Evolutionary conservation across 345 rosid genomes (phyloP), one percentile per base, ranked within the genome.

Genomic region (Geranium brycei): DNA sequence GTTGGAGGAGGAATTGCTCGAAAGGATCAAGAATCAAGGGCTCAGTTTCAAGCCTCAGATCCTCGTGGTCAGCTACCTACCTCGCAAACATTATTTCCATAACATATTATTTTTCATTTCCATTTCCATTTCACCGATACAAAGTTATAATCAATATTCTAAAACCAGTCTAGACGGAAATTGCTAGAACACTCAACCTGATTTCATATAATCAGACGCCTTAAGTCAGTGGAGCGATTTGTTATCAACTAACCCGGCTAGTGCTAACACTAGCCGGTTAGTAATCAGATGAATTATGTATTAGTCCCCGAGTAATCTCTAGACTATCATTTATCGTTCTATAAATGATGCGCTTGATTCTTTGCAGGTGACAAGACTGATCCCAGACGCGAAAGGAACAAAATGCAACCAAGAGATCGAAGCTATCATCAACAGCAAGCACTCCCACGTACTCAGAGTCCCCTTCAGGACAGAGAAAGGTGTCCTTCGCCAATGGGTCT

Each of bases 401-500:
- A 87, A 80, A 61, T 91, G 98, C 75, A 78, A 85, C 73, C 88
- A 87, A 74, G 98, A 88, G 68, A 14, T 85, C 64, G 96, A 88
- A 72, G 83, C 86, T 7, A 80, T 91, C 63, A 63, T 78, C 31
- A 79, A 75, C 62, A 81, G 96, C 19, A 85, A 83, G 64, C 76
- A 91, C 64, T 91, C 86, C 4, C 76, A 83, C 76, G 88, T 93
- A 69, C 90, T 93, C 14, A 79, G 99, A 41, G 81, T 90, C 61
- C 97, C 99, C 31, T 93, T 93, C 76, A 82, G 18, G 75, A 82
- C 95, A 4, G 83, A 78, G 4, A 82, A 81, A 63, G 91, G 89
- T 28, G 67, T 81, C 62, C 82, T 93, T 31, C 84, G 82, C 31
- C 86, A 83, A 63, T 93, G 99, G 99, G 82, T 93, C 67, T 90